Conservation (phyloP, 495 filamentous ascomycete genomes). For the Astrothelium macrocarpum region DNA sequence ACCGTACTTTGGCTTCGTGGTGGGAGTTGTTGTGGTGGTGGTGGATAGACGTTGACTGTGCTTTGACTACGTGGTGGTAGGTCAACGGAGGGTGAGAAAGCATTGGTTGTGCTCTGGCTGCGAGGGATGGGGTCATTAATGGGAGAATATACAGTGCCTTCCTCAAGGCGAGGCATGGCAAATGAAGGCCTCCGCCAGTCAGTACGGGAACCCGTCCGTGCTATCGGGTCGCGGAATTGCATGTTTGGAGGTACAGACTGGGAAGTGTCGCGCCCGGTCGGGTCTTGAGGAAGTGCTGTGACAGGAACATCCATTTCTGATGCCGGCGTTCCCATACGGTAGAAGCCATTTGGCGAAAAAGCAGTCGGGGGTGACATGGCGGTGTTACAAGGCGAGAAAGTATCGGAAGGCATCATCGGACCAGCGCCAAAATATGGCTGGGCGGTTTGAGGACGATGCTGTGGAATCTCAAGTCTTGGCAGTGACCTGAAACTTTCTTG, state of each 20-base stretch:
- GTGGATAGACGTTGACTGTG: background rate
- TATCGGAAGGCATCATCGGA: slow-evolving; percentile 14
- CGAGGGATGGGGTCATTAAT: slow-evolving; percentile 3
- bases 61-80: background rate
- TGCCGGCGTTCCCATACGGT: slow-evolving; percentile 68
- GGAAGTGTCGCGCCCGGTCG: slow-evolving; percentile 59
- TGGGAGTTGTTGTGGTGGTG: background rate
- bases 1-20: slow-evolving; percentile 1
- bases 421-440: slow-evolving; percentile 10
- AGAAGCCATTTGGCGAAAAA: slow-evolving; percentile 33
- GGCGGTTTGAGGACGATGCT: slow-evolving; percentile 3
- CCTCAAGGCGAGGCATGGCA: slow-evolving; percentile 47
- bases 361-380: slow-evolving; percentile 34
- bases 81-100: background rate
- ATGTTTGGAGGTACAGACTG: slow-evolving; percentile 93
- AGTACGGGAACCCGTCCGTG: slow-evolving; percentile 37
- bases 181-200: slow-evolving; percentile 46
- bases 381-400: slow-evolving; percentile 28
- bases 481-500: slow-evolving; percentile 28
- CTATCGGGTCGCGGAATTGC: slow-evolving; percentile 53
- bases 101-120: background rate
- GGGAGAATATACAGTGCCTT: slow-evolving; percentile 36
- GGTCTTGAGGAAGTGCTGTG: slow-evolving; percentile 59
- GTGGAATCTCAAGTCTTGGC: slow-evolving; percentile 32
- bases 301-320: slow-evolving; percentile 87